Conservation (phyloP, 495 filamentous ascomycete species). For the Clohesyomyces aquaticus region DNA sequence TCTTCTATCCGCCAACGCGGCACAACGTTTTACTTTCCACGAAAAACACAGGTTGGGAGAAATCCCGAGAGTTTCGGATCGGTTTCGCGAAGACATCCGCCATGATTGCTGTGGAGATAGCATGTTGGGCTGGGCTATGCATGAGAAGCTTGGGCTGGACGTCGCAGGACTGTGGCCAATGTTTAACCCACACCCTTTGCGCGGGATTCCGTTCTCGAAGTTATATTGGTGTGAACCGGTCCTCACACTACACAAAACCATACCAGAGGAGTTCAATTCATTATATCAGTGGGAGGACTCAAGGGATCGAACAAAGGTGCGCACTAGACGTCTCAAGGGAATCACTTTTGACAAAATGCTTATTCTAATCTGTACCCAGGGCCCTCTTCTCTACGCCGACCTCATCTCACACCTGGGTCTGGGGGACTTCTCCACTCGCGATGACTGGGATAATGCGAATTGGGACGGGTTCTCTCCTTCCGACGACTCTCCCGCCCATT, state of each 20-base stretch:
- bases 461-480: background rate
- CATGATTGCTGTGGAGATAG: constrained; percentile 30
- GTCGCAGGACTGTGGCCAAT: constrained; percentile 26
- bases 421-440: background rate
- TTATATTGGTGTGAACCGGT: constrained; percentile 38
- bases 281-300: constrained; percentile 28
- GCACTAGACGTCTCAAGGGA: background rate
- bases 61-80: constrained; percentile 1
- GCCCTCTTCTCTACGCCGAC: constrained; percentile 9
- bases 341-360: background rate
- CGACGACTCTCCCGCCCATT: background rate
- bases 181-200: constrained; percentile 24
- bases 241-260: constrained; percentile 27
- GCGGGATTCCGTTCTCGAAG: constrained; percentile 24
- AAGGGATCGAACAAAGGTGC: background rate
- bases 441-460: constrained; percentile 21
- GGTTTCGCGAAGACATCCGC: constrained; percentile 4
- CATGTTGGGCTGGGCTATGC: constrained; percentile 28
- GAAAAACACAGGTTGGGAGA: constrained; percentile 18
- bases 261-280: constrained; percentile 8
- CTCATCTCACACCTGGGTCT: background rate
- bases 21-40: constrained; percentile 4
- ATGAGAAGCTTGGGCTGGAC: constrained; percentile 22
- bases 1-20: constrained; percentile 55
- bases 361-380: background rate